Base-by-base conservation (phyloP, 768 basidiomycete genomes). In the Leccinum aurantiacum region DNA sequence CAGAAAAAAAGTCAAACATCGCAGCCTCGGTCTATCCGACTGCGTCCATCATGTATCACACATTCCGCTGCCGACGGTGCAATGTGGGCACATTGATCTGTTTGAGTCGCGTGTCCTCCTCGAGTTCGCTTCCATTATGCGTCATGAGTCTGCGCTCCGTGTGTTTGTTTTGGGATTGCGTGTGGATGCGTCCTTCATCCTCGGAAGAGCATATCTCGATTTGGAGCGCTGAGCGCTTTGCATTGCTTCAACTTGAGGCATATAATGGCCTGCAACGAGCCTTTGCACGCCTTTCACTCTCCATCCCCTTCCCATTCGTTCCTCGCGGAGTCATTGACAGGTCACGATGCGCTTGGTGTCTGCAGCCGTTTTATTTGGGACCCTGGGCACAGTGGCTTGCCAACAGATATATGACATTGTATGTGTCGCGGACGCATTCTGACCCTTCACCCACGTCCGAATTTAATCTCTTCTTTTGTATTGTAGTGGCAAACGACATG, bases 381-480 rank as follows among this genome's bases (percentile, higher is more conserved):
- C 66, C 2, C 25, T 73, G 50, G 58, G 67, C 31, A 57, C 62
- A 6, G 74, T 62, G 44, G 70, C 73, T 41, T 80, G 78, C 15
- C 83, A 83, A 62, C 81, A 84, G 56, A 84, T 85, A 58, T 82
- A 76, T 74, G 83, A 82, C 57, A 77, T 82, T 31, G 83, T 84
- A 62, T 57, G 81, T 73, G 2, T 24, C 29, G 0, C 56, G 50
- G 22, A 44, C 10, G 13, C 24, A 38, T 49, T 37, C 29, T 15
- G 1, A 17, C 22, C 11, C 27, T 67, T 67, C 22, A 52, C 54
- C 56, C 57, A 60, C 47, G 6, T 41, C 24, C 49, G 31, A 6
- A 31, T 31, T 8, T 35, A 10, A 33, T 47, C 14, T 24, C 51
- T 53, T 19, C 27, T 38, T 41, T 10, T n/a, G n/a, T n/a, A 19